phyloP scores from a whole-genome alignment of 2,329 filamentous ascomycete genomes.

The Colletotrichum neosansevieriae region DNA sequence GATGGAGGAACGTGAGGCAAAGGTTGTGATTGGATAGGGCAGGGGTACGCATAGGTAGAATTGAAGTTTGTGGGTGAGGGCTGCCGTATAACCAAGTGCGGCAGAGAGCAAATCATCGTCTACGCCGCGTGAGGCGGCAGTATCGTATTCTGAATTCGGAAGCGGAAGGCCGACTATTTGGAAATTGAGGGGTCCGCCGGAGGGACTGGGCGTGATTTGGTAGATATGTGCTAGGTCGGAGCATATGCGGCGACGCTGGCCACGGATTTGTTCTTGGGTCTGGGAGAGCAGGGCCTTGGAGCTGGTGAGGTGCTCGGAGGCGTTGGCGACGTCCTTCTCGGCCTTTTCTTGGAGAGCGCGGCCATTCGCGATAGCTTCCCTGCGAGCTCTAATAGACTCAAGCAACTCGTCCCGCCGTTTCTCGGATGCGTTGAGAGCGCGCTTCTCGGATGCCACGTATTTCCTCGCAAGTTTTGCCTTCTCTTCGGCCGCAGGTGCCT shows the following conservation, averaged over 20 bases:
- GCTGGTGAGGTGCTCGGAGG: slow-evolving; percentile 67
- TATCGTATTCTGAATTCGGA: slow-evolving; percentile 83
- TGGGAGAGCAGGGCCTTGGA: slow-evolving; percentile 67
- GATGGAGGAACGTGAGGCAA: slow-evolving; percentile 80
- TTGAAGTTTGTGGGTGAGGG: slow-evolving; percentile 80
- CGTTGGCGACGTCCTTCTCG: slow-evolving; percentile 71
- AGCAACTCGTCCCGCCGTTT: slow-evolving; percentile 76
- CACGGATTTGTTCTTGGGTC: slow-evolving; percentile 76
- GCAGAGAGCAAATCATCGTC: slow-evolving; percentile 82
- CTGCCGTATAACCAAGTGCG: slow-evolving; percentile 83
- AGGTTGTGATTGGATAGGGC: slow-evolving; percentile 81
- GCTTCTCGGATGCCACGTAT: slow-evolving; percentile 73
- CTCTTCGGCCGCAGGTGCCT: slow-evolving; percentile 63
- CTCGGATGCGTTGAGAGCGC: slow-evolving; percentile 71
- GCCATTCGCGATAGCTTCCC: slow-evolving; percentile 75
- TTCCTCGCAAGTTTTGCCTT: slow-evolving; percentile 60
- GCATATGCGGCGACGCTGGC: slow-evolving; percentile 90
- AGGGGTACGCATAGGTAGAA: slow-evolving; percentile 84
- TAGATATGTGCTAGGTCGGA: slow-evolving; percentile 85
- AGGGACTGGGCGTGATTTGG: slow-evolving; percentile 75
- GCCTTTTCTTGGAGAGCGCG: slow-evolving; percentile 69
- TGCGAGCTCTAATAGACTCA: slow-evolving; percentile 73
- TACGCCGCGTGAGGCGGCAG: slow-evolving; percentile 50
- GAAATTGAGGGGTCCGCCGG: slow-evolving; percentile 77
- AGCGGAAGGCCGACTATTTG: slow-evolving; percentile 83